phyloP scores from a whole-genome alignment of 306 rosid genomes.

The Cotoneaster glaucophyllus region DNA sequence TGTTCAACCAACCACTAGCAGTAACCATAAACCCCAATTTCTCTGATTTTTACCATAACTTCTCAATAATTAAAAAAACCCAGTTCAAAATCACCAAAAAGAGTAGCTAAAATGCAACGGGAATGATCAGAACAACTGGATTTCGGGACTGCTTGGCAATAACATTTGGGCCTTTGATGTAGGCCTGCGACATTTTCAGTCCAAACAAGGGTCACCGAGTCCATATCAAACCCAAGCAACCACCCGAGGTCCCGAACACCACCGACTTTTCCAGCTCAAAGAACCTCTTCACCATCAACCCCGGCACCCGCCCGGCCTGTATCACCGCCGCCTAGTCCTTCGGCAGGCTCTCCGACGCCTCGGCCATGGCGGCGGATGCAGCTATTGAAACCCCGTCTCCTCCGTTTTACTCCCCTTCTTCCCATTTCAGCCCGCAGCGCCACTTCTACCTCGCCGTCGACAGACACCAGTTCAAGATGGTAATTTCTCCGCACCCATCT shows the following conservation, averaged over 20 bases:
- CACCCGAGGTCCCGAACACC: slow-evolving; percentile 48
- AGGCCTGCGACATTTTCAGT: too few species aligned
- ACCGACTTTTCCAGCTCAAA: slow-evolving; percentile 61
- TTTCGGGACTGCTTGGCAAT: too few species aligned
- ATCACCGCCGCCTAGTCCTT: slow-evolving; percentile 22
- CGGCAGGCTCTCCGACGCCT: slow-evolving; percentile 17
- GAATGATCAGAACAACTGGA: too few species aligned
- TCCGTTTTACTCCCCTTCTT: slow-evolving; percentile 26
- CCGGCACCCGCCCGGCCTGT: slow-evolving; percentile 61
- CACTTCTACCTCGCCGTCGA: slow-evolving; percentile 85
- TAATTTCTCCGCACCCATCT: slow-evolving; percentile 6
- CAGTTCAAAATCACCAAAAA: too few species aligned
- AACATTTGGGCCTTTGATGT: too few species aligned
- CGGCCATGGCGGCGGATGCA: slow-evolving; percentile 45
- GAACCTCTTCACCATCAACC: slow-evolving; percentile 54
- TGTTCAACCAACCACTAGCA: not conserved
- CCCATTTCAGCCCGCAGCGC: slow-evolving; percentile 49
- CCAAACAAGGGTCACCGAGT: too few species aligned
- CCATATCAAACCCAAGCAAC: too few species aligned
- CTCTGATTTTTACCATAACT: too few species aligned
- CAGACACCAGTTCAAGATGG: slow-evolving; percentile 75
- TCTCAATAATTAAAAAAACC: too few species aligned
- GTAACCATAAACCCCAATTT: not conserved
- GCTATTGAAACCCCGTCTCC: slow-evolving; percentile 31
- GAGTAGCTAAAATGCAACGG: too few species aligned